phyloP scores from a whole-genome alignment of 768 basidiomycete genomes.

The Lyophyllum semitale region DNA sequence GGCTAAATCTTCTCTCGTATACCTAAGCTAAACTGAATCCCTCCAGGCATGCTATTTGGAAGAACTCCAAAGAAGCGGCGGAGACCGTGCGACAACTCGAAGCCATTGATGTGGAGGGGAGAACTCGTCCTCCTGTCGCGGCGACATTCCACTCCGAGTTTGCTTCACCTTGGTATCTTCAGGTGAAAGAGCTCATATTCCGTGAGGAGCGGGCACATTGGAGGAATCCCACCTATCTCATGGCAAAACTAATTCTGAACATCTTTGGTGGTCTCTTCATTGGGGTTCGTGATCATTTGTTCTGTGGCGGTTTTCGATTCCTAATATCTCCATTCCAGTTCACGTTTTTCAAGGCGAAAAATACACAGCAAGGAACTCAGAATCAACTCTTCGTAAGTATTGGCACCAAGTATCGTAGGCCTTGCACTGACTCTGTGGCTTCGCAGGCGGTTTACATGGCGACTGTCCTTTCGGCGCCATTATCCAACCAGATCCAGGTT shows the following conservation, averaged over 20 bases:
- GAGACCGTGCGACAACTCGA: conserved; percentile 38
- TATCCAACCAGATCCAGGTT: conserved; percentile 66
- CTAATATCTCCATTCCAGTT: conserved; percentile 36
- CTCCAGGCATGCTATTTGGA: conserved; percentile 39
- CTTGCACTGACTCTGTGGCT: background rate
- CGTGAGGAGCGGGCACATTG: conserved; percentile 51
- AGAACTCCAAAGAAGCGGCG: conserved; percentile 40
- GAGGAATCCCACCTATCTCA: conserved; percentile 62
- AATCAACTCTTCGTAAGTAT: conserved; percentile 64
- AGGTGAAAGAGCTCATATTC: conserved; percentile 40
- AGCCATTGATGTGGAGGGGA: conserved; percentile 53
- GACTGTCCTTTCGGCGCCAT: conserved; percentile 50
- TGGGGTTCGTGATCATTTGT: conserved; percentile 33
- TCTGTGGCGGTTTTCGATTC: conserved; percentile 1
- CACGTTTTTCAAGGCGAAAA: conserved; percentile 61
- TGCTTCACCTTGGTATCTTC: conserved; percentile 55
- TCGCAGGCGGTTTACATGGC: conserved; percentile 58
- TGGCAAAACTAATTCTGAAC: conserved; percentile 60
- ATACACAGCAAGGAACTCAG: conserved; percentile 57
- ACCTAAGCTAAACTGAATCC: conserved; percentile 22
- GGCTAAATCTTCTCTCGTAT: conserved; percentile 37
- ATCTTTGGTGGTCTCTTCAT: conserved; percentile 57
- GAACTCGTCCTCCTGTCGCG: conserved; percentile 37
- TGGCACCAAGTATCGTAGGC: background rate
- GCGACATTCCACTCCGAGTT: conserved; percentile 43